phyloP scores from a whole-genome alignment of 148 eudicot genomes.

The Cornus controversa region DNA sequence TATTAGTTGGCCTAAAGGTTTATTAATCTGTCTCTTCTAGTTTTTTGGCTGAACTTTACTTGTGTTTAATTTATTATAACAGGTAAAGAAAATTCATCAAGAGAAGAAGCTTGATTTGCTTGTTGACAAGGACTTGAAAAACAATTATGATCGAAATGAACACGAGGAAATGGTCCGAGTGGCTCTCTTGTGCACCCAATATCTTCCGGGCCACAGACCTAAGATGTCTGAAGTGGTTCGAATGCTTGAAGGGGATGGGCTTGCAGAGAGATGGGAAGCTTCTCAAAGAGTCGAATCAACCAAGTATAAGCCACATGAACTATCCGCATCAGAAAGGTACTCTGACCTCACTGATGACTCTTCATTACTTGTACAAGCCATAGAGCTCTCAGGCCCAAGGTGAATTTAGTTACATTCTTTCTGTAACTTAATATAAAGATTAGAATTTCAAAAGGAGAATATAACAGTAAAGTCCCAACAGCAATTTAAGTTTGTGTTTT shows the following conservation, averaged over 20 bases:
- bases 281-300: constrained; percentile 58
- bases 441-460: background rate
- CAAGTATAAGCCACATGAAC: constrained; percentile 42
- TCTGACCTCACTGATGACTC: constrained; percentile 78
- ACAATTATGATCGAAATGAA: constrained; percentile 50
- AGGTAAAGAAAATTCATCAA: constrained; percentile 68
- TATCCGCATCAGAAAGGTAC: constrained; percentile 57
- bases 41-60: background rate
- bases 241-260: constrained; percentile 81
- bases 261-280: constrained; percentile 79
- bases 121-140: constrained; percentile 58
- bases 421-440: background rate
- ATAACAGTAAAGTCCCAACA: no score
- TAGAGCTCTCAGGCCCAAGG: constrained; percentile 85
- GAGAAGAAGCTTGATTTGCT: constrained; percentile 64
- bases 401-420: constrained; percentile 19
- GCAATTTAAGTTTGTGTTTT: background rate
- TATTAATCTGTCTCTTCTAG: no score
- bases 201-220: constrained; percentile 58
- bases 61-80: background rate
- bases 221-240: constrained; percentile 77
- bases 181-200: constrained; percentile 67
- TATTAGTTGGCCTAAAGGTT: no score
- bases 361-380: constrained; percentile 63
- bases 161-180: constrained; percentile 69